phyloP scores from a whole-genome alignment of 2,329 filamentous ascomycete species.

The Lasiodiplodia sp. region DNA sequence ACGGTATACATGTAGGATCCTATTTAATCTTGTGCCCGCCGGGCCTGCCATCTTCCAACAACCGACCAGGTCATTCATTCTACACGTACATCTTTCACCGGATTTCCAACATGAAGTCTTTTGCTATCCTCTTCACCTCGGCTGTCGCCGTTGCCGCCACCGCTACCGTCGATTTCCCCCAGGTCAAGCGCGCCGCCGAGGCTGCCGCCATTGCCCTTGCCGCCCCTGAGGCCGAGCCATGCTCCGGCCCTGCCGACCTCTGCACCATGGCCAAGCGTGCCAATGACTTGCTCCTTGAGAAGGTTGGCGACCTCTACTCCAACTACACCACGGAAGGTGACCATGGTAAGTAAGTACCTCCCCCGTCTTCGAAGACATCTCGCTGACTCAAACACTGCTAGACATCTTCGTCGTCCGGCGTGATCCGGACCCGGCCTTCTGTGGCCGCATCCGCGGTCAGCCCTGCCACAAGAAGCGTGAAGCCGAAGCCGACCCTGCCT shows the following conservation, averaged over 20 bases:
- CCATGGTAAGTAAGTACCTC: not conserved
- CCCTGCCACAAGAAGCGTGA: conserved; percentile 30
- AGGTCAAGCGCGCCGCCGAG: conserved; percentile 44
- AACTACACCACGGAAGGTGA: conserved; percentile 7
- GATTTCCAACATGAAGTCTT: conserved; percentile 57
- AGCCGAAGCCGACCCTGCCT: not conserved
- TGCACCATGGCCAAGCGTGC: conserved; percentile 28
- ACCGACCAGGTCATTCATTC: conserved; percentile 33
- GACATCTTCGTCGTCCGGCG: conserved; percentile 12
- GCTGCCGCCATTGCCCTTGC: conserved; percentile 41
- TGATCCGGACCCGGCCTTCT: not conserved
- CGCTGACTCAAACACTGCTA: not conserved
- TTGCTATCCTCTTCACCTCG: conserved; percentile 49
- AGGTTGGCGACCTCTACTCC: not conserved
- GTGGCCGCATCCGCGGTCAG: conserved; percentile 24
- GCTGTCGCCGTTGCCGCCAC: conserved; percentile 52
- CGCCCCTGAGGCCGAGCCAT: conserved; percentile 34
- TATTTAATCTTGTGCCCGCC: not conserved
- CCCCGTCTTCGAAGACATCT: not conserved
- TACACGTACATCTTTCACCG: not conserved
- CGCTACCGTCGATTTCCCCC: conserved; percentile 44
- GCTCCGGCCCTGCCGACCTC: conserved; percentile 27
- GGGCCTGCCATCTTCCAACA: conserved; percentile 21
- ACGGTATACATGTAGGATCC: conserved; percentile 9
- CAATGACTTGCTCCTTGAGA: not conserved